Evolutionary conservation across 1,284 basidiomycete species (phyloP).

Genomic region (Cutaneotrichosporon daszewskae): DNA sequence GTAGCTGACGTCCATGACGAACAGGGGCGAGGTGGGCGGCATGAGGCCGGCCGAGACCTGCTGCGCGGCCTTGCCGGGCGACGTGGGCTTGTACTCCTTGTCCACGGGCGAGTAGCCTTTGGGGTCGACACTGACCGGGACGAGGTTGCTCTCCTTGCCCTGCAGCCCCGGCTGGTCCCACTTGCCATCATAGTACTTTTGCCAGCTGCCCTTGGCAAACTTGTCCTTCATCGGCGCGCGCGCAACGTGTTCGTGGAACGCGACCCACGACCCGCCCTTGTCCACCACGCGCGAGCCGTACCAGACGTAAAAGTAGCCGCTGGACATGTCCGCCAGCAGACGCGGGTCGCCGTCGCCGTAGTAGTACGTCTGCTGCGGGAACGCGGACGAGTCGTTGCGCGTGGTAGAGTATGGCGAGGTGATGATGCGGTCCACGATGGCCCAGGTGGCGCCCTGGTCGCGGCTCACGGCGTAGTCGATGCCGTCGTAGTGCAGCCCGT

Average conservation of each 20-base stretch:
- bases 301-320: constrained; percentile 14
- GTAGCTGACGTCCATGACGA: constrained; percentile 14
- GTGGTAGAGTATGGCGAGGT: constrained; percentile 6
- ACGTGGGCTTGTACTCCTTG: constrained; percentile 9
- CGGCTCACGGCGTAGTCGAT: constrained; percentile 10
- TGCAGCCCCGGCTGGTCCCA: constrained; percentile 12
- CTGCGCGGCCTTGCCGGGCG: background rate
- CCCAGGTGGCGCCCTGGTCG: constrained; percentile 13
- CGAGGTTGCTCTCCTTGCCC: constrained; percentile 9
- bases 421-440: constrained; percentile 8
- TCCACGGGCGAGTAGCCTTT: constrained; percentile 5
- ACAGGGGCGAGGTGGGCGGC: constrained; percentile 8
- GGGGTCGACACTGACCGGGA: background rate
- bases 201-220: constrained; percentile 5
- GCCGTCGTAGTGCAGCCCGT: constrained; percentile 14
- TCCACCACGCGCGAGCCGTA: constrained; percentile 14
- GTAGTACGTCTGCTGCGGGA: constrained; percentile 9
- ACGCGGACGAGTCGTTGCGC: constrained; percentile 5
- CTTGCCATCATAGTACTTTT: constrained; percentile 10
- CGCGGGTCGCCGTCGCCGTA: constrained; percentile 16
- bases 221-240: constrained; percentile 9
- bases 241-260: constrained; percentile 10
- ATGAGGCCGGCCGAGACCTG: constrained; percentile 2
- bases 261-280: constrained; percentile 12
- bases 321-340: constrained; percentile 1